Conservation (phyloP, 1,284 basidiomycete species). For the Melampsora americana region DNA sequence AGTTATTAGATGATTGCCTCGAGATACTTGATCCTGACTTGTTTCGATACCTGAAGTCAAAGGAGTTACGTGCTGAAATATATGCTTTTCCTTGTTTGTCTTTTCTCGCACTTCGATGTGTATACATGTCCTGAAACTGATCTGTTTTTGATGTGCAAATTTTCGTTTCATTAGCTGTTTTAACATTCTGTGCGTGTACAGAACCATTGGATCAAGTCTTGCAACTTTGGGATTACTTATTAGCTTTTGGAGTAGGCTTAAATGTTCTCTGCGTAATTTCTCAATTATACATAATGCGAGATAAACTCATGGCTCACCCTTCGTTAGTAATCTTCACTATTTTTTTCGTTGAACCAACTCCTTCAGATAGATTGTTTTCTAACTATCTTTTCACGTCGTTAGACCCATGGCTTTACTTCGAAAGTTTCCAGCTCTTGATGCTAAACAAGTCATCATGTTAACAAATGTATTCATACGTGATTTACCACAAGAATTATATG, state of each 20-base stretch:
- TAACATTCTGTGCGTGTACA: conserved; percentile 93
- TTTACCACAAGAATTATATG: conserved; percentile 62
- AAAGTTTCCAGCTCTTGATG: conserved; percentile 87
- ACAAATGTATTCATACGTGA: conserved; percentile 89
- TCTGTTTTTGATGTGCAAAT: not conserved
- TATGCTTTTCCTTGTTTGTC: conserved; percentile 91
- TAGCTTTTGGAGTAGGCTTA: conserved; percentile 91
- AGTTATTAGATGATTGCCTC: conserved; percentile 88
- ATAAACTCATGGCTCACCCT: conserved; percentile 76
- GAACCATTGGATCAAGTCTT: conserved; percentile 91
- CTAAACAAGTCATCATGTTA: conserved; percentile 80
- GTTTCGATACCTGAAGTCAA: conserved; percentile 73
- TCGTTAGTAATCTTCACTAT: conserved; percentile 61
- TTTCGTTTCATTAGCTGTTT: conserved; percentile 65
- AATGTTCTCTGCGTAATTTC: conserved; percentile 95
- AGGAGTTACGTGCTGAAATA: conserved; percentile 93
- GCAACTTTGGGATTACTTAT: conserved; percentile 91
- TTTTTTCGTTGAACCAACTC: not conserved
- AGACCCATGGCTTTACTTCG: conserved; percentile 93
- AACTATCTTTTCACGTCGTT: conserved; percentile 3
- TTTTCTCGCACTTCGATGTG: not conserved
- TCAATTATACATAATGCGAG: conserved; percentile 81
- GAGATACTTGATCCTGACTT: conserved; percentile 84
- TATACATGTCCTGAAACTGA: not conserved
- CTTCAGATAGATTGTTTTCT: no score